Evolutionary conservation across 257 asterid species (phyloP).

Genomic region (Henckelia pumila): DNA sequence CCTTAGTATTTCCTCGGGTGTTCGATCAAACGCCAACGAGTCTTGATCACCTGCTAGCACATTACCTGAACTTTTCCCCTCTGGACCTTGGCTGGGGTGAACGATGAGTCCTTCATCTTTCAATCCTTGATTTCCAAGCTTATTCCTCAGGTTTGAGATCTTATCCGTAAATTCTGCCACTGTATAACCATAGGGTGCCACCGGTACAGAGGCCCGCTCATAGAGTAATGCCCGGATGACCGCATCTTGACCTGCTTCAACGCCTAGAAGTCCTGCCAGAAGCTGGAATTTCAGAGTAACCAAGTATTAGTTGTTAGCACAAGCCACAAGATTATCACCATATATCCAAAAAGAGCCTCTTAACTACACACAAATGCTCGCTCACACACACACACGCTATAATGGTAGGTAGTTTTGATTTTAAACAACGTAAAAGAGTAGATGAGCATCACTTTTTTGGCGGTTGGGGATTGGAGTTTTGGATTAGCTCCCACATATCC

Average conservation of each 20-base stretch:
- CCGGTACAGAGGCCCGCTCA: constrained; percentile 14
- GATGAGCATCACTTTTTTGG: too few relatives aligned
- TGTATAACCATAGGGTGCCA: constrained; percentile 29
- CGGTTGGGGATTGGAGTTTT: too few relatives aligned
- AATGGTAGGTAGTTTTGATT: too few relatives aligned
- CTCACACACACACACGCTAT: too few relatives aligned
- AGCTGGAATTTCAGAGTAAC: constrained; percentile 24
- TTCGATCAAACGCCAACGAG: constrained; percentile 36
- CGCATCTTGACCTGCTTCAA: constrained; percentile 57
- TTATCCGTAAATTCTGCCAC: constrained; percentile 34
- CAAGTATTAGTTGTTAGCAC: not conserved
- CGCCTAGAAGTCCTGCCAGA: constrained; percentile 46
- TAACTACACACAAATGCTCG: too few relatives aligned
- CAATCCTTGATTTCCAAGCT: constrained; percentile 33
- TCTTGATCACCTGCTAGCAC: constrained; percentile 31
- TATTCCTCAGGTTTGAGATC: constrained; percentile 37
- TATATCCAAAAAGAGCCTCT: too few relatives aligned
- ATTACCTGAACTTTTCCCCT: constrained; percentile 34
- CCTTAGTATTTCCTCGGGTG: constrained; percentile 44
- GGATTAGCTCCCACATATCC: constrained; percentile 86
- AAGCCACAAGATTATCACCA: too few relatives aligned
- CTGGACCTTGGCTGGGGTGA: constrained; percentile 28
- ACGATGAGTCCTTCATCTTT: constrained; percentile 53
- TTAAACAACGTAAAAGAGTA: too few relatives aligned
- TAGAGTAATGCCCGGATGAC: constrained; percentile 32